Evolutionary conservation across 169 alveolate genomes (phyloP).

Genomic region (Plasmodium coatneyi): DNA sequence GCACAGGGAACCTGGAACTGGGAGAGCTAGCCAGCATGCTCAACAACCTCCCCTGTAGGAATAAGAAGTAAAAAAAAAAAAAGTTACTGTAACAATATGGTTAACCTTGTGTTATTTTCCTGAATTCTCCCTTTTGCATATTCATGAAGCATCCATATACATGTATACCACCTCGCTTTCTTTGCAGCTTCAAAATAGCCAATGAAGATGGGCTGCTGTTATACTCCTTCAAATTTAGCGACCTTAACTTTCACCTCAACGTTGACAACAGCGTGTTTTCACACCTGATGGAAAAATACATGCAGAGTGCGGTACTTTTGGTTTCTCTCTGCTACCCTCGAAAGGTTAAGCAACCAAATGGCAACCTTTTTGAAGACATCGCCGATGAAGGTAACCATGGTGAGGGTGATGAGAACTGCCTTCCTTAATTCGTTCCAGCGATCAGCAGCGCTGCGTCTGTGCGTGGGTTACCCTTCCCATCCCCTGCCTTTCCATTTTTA

Average conservation of each 20-base stretch:
- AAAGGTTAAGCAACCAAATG: constrained; percentile 5
- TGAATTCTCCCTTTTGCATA: neutral
- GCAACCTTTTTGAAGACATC: constrained; percentile 31
- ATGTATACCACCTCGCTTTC: neutral
- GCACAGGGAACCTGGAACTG: constrained; percentile 10
- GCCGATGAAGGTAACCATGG: neutral
- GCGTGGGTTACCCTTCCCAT: neutral
- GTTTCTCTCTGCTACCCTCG: constrained; percentile 50
- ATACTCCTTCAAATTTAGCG: constrained; percentile 57
- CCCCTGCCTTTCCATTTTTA: neutral
- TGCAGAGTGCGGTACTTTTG: constrained; percentile 33
- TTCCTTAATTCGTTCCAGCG: neutral
- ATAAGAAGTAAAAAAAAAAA: constrained; percentile 29
- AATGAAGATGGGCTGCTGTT: constrained; percentile 53
- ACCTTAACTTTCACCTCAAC: constrained; percentile 15
- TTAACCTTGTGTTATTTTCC: neutral
- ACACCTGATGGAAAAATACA: constrained; percentile 33
- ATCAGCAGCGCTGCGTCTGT: neutral
- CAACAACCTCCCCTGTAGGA: neutral
- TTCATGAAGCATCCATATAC: neutral
- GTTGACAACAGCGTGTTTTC: constrained; percentile 33
- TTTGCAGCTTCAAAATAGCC: constrained; percentile 45
- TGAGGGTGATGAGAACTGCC: neutral
- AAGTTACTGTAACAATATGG: neutral
- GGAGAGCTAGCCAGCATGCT: constrained; percentile 11